Evolutionary conservation across 2,329 filamentous ascomycete species (phyloP).

Genomic region (Colletotrichum trifolii): DNA sequence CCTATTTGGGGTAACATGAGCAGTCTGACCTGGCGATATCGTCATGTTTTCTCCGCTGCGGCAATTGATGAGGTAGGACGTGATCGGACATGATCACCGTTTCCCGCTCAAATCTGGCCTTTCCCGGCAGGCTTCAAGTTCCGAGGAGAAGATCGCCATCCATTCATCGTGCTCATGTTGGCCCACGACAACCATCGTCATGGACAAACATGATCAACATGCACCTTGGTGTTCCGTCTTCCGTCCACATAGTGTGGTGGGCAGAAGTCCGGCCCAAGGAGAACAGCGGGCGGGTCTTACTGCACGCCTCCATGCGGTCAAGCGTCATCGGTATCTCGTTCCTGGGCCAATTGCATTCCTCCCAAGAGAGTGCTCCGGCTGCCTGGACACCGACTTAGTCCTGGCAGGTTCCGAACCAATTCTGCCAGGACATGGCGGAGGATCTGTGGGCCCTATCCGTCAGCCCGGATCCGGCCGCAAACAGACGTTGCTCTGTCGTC

Average conservation of each 20-base stretch:
- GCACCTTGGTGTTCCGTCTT: background rate
- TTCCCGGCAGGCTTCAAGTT: slow-evolving; percentile 12
- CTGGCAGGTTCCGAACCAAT: slow-evolving; percentile 15
- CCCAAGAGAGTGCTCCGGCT: background rate
- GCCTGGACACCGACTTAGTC: background rate
- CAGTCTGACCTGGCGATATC: slow-evolving; percentile 15
- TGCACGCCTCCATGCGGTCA: slow-evolving; percentile 11
- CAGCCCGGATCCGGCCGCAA: slow-evolving; percentile 25
- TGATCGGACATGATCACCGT: slow-evolving; percentile 6
- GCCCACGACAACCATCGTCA: background rate
- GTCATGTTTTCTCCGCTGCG: background rate
- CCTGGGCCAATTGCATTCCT: slow-evolving; percentile 8
- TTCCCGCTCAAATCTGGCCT: slow-evolving; percentile 10
- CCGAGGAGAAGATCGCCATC: background rate
- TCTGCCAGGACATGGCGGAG: background rate
- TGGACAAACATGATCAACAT: slow-evolving; percentile 29
- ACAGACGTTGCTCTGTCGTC: slow-evolving; percentile 10
- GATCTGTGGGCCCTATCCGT: background rate
- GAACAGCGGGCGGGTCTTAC: slow-evolving; percentile 16
- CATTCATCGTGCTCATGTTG: background rate
- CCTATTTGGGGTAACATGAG: slow-evolving; percentile 11
- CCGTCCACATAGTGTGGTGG: background rate
- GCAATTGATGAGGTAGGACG: background rate
- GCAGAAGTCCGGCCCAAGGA: slow-evolving; percentile 21
- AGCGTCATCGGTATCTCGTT: slow-evolving; percentile 19